These are phyloP conservation scores for Aspergillus piperis DNA, from an alignment of 2,329 filamentous ascomycete genomes.

Conservation along the genomic window DNA sequence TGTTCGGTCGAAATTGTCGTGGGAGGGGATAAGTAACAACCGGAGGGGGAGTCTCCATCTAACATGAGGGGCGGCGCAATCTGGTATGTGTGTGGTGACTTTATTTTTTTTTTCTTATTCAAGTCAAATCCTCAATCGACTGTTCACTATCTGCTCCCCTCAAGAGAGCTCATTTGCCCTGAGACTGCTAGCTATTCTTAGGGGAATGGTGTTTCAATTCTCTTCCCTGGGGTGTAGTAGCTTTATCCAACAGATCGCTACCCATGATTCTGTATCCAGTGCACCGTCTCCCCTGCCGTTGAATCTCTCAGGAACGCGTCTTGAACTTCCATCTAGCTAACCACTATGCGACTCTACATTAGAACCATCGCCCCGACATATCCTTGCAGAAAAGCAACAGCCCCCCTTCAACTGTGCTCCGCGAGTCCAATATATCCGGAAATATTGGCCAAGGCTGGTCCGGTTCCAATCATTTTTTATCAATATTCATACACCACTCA, in stretches of 20 bases:
- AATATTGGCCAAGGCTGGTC: conserved; percentile 29
- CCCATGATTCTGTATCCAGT: not conserved
- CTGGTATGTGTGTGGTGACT: conserved; percentile 23
- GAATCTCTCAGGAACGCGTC: not conserved
- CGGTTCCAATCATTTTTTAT: conserved; percentile 22
- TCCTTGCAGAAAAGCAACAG: not conserved
- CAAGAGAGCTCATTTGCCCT: conserved; percentile 2
- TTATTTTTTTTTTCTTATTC: not conserved
- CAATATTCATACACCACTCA: not conserved
- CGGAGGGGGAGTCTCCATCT: conserved; percentile 11
- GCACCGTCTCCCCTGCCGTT: not conserved
- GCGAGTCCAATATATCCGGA: conserved; percentile 4
- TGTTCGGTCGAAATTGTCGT: not conserved
- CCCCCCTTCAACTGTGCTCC: not conserved
- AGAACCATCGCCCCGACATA: conserved; percentile 16
- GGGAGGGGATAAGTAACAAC: conserved; percentile 9
- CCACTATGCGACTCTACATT: conserved; percentile 10
- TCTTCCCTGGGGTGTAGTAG: not conserved
- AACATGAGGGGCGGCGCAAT: conserved; percentile 25
- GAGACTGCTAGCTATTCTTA: not conserved
- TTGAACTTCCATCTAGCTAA: conserved; percentile 17
- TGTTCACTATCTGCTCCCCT: not conserved
- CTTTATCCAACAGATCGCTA: not conserved
- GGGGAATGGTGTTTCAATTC: not conserved
- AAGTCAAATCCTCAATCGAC: not conserved